Evolutionary conservation across 768 basidiomycete species (phyloP).

Genomic region (Pleurotus eryngii): DNA sequence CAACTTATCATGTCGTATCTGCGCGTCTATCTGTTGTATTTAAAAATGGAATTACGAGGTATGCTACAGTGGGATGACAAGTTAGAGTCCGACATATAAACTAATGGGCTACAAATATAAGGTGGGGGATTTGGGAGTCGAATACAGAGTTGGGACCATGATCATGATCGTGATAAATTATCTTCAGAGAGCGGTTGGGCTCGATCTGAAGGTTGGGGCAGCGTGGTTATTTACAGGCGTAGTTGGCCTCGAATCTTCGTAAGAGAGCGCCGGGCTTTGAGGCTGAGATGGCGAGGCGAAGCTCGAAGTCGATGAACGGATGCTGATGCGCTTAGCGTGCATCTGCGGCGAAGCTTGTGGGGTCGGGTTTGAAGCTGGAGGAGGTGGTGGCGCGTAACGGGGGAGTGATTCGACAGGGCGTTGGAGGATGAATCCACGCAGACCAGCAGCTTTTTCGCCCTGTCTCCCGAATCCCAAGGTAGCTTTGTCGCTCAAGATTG

Average conservation of each 20-base stretch:
- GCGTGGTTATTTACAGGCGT: slow-evolving; percentile 4
- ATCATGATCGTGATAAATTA: too few species aligned
- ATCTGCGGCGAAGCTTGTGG: slow-evolving; percentile 2
- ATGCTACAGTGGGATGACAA: too few species aligned
- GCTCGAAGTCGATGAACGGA: slow-evolving; percentile 12
- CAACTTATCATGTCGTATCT: too few species aligned
- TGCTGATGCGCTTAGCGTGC: neutral
- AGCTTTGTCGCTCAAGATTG: slow-evolving; percentile 26
- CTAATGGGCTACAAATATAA: too few species aligned
- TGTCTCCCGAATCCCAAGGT: slow-evolving; percentile 80
- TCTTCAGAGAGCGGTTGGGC: slow-evolving; percentile 24
- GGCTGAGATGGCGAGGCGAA: slow-evolving; percentile 14
- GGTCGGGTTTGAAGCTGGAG: slow-evolving; percentile 11
- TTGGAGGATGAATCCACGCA: slow-evolving; percentile 58
- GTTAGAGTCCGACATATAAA: too few species aligned
- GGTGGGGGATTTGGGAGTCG: too few species aligned
- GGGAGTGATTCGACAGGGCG: slow-evolving; percentile 63
- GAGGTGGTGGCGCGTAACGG: slow-evolving; percentile 45
- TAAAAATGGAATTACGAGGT: too few species aligned
- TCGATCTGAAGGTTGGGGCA: slow-evolving; percentile 31
- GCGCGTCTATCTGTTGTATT: too few species aligned
- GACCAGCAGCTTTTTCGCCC: slow-evolving; percentile 68
- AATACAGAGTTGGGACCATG: too few species aligned
- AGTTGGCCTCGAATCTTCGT: neutral
- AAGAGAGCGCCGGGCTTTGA: slow-evolving; percentile 1